Evolutionary conservation across 1,284 basidiomycete species (phyloP).

Genomic region (Cutaneotrichosporon sp.): DNA sequence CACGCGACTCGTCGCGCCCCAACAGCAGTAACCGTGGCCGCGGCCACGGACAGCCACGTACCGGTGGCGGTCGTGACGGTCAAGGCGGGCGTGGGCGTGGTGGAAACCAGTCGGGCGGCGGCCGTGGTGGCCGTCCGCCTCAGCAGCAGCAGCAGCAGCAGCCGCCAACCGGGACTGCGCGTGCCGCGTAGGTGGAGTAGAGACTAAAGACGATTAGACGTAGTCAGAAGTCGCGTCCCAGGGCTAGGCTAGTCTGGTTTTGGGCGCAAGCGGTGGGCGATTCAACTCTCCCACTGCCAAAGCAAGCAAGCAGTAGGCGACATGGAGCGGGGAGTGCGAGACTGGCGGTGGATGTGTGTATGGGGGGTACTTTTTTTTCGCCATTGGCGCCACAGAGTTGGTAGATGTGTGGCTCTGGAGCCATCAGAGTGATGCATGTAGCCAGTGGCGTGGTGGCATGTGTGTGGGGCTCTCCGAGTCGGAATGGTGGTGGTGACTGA

Average conservation of each 20-base stretch:
- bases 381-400: neutral
- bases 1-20: constrained; percentile 11
- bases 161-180: constrained; percentile 2
- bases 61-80: neutral
- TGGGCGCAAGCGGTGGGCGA: constrained; percentile 12
- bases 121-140: constrained; percentile 4
- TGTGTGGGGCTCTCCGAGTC: neutral
- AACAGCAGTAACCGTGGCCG: constrained; percentile 14
- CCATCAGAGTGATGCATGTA: constrained; percentile 15
- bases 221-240: constrained; percentile 1
- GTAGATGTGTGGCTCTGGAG: constrained; percentile 8
- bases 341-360: constrained; percentile 4
- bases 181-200: constrained; percentile 5
- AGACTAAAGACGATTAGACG: neutral
- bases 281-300: constrained; percentile 17
- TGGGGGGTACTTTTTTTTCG: constrained; percentile 5
- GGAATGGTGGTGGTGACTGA: too few species aligned
- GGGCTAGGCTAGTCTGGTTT: too few species aligned
- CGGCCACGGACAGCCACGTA: constrained; percentile 3
- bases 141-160: constrained; percentile 5
- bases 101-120: neutral
- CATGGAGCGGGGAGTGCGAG: constrained; percentile 8
- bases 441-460: neutral
- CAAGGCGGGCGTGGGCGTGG: neutral
- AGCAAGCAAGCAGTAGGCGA: neutral